Evolutionary conservation across 2,329 filamentous ascomycete genomes (phyloP).

Genomic region (Spiromastix sp.): DNA sequence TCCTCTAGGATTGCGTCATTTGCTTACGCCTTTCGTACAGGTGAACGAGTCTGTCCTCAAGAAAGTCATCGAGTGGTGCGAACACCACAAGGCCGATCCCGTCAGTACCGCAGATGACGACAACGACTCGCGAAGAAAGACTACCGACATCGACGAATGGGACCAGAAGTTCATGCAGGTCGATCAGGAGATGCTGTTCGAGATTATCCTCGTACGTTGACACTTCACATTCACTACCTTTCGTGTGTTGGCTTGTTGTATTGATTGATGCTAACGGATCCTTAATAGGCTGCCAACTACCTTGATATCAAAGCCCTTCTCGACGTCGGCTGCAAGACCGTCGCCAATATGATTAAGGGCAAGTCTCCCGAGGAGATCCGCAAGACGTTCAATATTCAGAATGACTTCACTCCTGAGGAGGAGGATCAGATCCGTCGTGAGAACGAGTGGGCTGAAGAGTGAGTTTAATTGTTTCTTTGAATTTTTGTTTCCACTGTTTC

Average conservation of each 20-base stretch:
- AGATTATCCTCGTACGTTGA: slow-evolving; percentile 87
- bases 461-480: too few relatives aligned
- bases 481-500: too few relatives aligned
- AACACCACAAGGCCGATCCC: slow-evolving; percentile 86
- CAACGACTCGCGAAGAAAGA: slow-evolving; percentile 91
- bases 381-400: slow-evolving; percentile 99
- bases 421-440: slow-evolving; percentile 93
- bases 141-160: slow-evolving; percentile 98
- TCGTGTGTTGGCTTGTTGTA: not conserved
- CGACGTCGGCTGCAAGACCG: slow-evolving; percentile 97
- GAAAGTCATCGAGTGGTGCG: slow-evolving; percentile 98
- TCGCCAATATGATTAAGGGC: slow-evolving; percentile 99
- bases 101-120: slow-evolving; percentile 76
- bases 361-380: slow-evolving; percentile 98
- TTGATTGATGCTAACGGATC: not conserved
- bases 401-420: slow-evolving; percentile 97
- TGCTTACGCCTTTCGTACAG: slow-evolving; percentile 30
- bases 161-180: slow-evolving; percentile 99
- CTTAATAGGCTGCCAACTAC: slow-evolving; percentile 78
- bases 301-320: slow-evolving; percentile 97
- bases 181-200: slow-evolving; percentile 98
- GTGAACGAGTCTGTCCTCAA: slow-evolving; percentile 88
- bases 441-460: slow-evolving; percentile 86
- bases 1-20: not conserved
- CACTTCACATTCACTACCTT: slow-evolving; percentile 8